Conservation (phyloP, 225 moss, liverwort and hornwort species). For the Polytrichum commune region DNA sequence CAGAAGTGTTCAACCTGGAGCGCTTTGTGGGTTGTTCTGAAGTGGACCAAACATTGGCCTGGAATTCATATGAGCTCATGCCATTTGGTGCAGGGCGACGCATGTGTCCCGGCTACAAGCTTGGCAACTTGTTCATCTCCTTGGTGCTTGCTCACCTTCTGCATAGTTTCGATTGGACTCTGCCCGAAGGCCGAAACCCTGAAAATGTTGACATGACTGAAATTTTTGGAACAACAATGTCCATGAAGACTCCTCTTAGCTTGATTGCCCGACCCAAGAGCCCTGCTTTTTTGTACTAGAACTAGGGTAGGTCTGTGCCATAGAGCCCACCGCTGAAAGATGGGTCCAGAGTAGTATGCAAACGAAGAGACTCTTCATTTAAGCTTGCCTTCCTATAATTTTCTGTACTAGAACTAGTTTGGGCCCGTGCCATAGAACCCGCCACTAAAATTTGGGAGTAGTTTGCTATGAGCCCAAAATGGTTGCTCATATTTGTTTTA, state of each 20-base stretch:
- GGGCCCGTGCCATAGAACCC: too few relatives aligned
- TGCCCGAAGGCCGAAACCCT: constrained; percentile 7
- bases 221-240: background rate
- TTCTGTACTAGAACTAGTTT: too few relatives aligned
- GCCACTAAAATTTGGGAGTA: too few relatives aligned
- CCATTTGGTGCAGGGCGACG: constrained; percentile 62
- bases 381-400: too few relatives aligned
- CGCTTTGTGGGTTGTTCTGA: constrained; percentile 39
- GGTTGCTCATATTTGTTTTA: too few relatives aligned
- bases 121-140: constrained; percentile 42
- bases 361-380: too few relatives aligned
- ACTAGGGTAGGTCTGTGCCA: too few relatives aligned
- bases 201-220: constrained; percentile 31
- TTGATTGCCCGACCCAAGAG: constrained; percentile 10
- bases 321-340: too few relatives aligned
- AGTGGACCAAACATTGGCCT: constrained; percentile 26
- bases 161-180: constrained; percentile 42
- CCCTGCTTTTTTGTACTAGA: constrained; percentile 15
- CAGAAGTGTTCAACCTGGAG: constrained; percentile 42
- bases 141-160: constrained; percentile 42
- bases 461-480: too few relatives aligned
- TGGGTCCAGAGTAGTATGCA: too few relatives aligned
- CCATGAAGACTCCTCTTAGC: background rate
- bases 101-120: constrained; percentile 43
- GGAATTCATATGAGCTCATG: constrained; percentile 38